Evolutionary conservation across 2,329 filamentous ascomycete species (phyloP), one percentile per base, ranked within the genome.

Genomic region (Periconia sp.): DNA sequence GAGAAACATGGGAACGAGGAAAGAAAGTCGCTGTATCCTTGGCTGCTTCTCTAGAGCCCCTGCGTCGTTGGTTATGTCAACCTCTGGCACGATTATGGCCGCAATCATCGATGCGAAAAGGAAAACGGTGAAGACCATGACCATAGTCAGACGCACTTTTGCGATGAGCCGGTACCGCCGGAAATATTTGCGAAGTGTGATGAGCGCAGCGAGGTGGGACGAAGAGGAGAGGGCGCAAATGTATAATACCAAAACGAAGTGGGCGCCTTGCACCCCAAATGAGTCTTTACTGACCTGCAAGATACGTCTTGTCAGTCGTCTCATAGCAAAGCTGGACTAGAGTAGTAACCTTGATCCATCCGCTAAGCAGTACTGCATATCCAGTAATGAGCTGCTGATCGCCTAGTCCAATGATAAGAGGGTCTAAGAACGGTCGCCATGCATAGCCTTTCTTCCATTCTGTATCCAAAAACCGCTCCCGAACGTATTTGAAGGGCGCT

Each of bases 321-420:
- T n/a, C n/a, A n/a, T n/a, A n/a, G n/a, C n/a, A n/a, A n/a, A n/a
- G n/a, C n/a, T n/a, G n/a, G n/a, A n/a, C n/a, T 7, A 17, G 29
- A 29, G 16, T 12, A 19, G 22, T 1, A 34, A 61, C 61, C 44
- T 66, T 65, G 19, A 65, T 60, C 56, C 58, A 68, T 4, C 55
- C 64, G 30, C 56, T 66, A 10, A 68, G 40, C 13, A 68, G 38
- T 3, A 66, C 57, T 5, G 59, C 63, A 29, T 62, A 65, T 2
- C 64, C 62, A 1, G 64, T 66, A 5, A 66, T 52, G 17, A 66
- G 49, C 33, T 66, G 63, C 40, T 66, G 63, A 37, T 66, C 61
- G 2, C 59, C 64, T 5, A 66, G 40, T 0, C 59, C 59, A 31
- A 68, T 65, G 18, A 66, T 61, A 11, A 66, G 50, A 1, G 63